A percentile compares a stretch with the other conserved stretches of the same genome.
phyloP scores from a whole-genome alignment of 2,329 filamentous ascomycete species.

The Ilyonectria destructans region DNA sequence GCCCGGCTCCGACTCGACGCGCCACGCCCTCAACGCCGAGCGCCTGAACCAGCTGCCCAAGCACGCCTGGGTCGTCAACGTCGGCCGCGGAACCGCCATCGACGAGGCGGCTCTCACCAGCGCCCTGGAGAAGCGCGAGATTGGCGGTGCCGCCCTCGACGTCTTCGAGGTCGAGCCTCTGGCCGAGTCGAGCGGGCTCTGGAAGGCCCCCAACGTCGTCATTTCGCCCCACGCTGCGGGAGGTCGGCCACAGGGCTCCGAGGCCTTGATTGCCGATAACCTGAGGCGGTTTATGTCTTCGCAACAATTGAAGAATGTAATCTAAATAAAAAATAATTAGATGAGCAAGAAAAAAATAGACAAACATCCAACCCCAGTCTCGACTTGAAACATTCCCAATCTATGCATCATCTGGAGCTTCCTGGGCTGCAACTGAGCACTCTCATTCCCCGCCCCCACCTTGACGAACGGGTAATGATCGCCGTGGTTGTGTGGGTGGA shows the following conservation, averaged over 20 bases:
- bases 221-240: conserved; percentile 74
- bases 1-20: conserved; percentile 71
- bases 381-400: no score
- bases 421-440: no score
- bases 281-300: conserved; percentile 72
- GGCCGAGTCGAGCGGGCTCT: conserved; percentile 61
- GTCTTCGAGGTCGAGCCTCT: conserved; percentile 66
- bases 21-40: conserved; percentile 69
- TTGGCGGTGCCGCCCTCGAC: conserved; percentile 67
- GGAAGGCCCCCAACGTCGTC: conserved; percentile 67
- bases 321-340: conserved; percentile 37
- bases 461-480: no score
- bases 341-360: conserved; percentile 7
- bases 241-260: conserved; percentile 73
- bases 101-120: conserved; percentile 66
- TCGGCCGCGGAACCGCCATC: conserved; percentile 65
- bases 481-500: no score
- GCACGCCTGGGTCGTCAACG: conserved; percentile 72
- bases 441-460: no score
- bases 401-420: no score
- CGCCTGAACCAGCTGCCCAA: conserved; percentile 68
- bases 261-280: conserved; percentile 74
- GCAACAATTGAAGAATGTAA: conserved; percentile 72
- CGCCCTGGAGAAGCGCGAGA: conserved; percentile 60
- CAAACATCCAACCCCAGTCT: background rate